A percentile compares a stretch with the other conserved stretches of the same genome.
phyloP scores from a whole-genome alignment of 345 rosid genomes.

The Eucalyptus regnans region DNA sequence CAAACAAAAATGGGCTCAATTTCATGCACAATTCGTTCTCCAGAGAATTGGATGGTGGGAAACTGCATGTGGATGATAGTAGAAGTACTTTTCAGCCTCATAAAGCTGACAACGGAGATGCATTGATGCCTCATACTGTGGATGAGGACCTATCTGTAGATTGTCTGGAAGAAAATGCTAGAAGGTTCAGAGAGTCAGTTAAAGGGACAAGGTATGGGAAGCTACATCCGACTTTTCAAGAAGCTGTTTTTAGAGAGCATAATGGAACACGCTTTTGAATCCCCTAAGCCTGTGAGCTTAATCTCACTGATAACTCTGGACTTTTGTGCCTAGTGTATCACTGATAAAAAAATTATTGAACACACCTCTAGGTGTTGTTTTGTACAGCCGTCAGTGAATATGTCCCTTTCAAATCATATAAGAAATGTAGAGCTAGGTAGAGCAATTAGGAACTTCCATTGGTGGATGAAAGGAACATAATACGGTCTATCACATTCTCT shows the following conservation, averaged over 20 bases:
- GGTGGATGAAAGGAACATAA: not conserved
- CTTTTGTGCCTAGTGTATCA: not conserved
- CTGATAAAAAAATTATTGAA: not conserved
- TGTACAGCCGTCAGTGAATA: not conserved
- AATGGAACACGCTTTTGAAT: not conserved
- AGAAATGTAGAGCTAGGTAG: not conserved
- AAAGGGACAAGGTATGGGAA: slow-evolving; percentile 10
- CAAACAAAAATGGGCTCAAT: slow-evolving; percentile 7
- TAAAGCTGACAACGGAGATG: slow-evolving; percentile 8
- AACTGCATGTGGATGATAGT: not conserved
- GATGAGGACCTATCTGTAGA: not conserved
- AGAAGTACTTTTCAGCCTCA: not conserved
- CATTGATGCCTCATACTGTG: not conserved
- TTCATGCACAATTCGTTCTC: not conserved
- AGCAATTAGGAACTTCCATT: not conserved
- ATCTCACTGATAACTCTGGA: not conserved
- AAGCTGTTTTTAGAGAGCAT: not conserved
- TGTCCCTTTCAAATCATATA: not conserved
- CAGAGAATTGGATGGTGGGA: slow-evolving; percentile 5
- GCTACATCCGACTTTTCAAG: not conserved
- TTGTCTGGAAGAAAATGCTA: slow-evolving; percentile 3
- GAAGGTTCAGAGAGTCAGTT: slow-evolving; percentile 1
- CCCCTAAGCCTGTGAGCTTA: not conserved
- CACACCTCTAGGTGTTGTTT: not conserved
- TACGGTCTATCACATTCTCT: not conserved